These are phyloP conservation scores for Russula dissimulans DNA, from an alignment of 768 basidiomycete genomes.

Conservation along the genomic window DNA sequence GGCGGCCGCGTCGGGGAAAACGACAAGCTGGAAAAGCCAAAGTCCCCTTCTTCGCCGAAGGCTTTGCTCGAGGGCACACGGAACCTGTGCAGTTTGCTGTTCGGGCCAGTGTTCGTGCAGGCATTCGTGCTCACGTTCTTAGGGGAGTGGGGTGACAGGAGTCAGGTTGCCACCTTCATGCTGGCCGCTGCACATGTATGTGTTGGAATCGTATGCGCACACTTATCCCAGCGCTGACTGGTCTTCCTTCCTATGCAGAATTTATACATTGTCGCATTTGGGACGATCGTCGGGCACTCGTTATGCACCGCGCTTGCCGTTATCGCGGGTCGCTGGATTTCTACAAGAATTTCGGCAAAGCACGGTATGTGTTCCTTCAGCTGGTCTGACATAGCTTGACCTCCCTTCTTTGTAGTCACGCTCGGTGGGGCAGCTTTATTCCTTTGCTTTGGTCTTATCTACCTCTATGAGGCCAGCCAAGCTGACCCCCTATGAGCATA, in stretches of 20 bases:
- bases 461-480: constrained; percentile 16
- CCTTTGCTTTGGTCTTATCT: constrained; percentile 17
- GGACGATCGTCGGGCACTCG: constrained; percentile 83
- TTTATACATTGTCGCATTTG: constrained; percentile 81
- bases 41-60: constrained; percentile 17
- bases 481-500: constrained; percentile 16
- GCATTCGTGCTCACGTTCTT: constrained; percentile 91
- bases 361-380: constrained; percentile 48
- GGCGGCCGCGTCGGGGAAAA: constrained; percentile 24
- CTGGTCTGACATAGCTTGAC: background rate
- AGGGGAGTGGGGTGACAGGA: constrained; percentile 99
- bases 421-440: constrained; percentile 18
- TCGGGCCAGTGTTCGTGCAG: constrained; percentile 93
- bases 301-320: constrained; percentile 86
- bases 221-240: constrained; percentile 11
- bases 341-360: constrained; percentile 92
- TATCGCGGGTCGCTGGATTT: constrained; percentile 85
- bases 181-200: constrained; percentile 87
- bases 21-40: constrained; percentile 16
- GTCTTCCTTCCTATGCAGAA: constrained; percentile 44
- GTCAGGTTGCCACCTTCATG: constrained; percentile 95
- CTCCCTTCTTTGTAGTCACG: constrained; percentile 12
- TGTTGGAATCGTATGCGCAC: constrained; percentile 23
- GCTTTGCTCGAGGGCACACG: constrained; percentile 53
- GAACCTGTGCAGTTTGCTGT: constrained; percentile 72